Evolutionary conservation across 768 basidiomycete species (phyloP).

Genomic region (Russula ochroleuca): DNA sequence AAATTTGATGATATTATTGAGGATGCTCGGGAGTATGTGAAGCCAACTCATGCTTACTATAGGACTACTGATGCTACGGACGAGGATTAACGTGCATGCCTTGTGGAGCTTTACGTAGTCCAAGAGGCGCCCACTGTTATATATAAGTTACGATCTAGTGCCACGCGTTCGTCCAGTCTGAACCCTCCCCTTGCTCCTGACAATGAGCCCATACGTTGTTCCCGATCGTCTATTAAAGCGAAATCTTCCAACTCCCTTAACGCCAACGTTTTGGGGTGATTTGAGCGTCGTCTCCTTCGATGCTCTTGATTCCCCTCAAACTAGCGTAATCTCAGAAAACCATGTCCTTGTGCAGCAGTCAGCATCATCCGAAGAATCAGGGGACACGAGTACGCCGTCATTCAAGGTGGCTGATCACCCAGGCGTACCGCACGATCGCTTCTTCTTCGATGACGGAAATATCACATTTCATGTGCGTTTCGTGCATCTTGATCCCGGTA

Average conservation of each 20-base stretch:
- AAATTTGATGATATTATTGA: not conserved
- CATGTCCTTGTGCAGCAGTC: not conserved
- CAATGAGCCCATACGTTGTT: conserved; percentile 8
- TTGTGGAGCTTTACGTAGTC: not conserved
- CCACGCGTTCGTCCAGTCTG: not conserved
- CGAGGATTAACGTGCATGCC: too few relatives aligned
- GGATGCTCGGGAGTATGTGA: not conserved
- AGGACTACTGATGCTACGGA: too few relatives aligned
- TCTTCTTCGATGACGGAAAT: conserved; percentile 22
- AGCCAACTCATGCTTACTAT: not conserved
- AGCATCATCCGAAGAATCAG: not conserved
- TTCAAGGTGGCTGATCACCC: not conserved
- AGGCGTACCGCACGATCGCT: conserved; percentile 1
- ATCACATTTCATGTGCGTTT: conserved; percentile 14
- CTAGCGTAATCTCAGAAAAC: not conserved
- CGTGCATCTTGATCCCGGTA: not conserved
- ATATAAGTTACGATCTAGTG: not conserved
- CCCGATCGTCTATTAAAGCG: not conserved
- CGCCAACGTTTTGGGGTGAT: not conserved
- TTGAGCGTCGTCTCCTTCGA: conserved; percentile 13
- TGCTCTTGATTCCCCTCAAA: not conserved
- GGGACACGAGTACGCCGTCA: not conserved
- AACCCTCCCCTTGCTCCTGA: not conserved
- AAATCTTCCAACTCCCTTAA: not conserved
- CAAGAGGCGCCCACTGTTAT: not conserved